Base-by-base conservation (phyloP, 2,329 filamentous ascomycete species). In the Cryphonectria japonica region DNA sequence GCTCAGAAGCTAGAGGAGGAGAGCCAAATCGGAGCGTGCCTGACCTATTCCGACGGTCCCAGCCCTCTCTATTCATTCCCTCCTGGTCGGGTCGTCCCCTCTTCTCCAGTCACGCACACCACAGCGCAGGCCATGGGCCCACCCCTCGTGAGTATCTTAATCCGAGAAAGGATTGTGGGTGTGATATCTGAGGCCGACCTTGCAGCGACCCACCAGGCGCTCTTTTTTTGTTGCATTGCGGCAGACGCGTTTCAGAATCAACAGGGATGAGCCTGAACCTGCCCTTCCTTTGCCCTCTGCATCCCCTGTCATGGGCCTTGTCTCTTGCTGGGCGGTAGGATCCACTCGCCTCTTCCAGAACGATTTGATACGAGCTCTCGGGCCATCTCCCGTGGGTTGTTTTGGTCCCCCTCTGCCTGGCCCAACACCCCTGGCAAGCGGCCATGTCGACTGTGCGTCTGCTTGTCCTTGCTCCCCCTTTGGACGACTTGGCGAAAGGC, bases 281-380 rank as follows among this genome's bases (percentile, higher is more conserved):
- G 50, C 46, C 7, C 29, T 34, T 26, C 43, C 43, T 50, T 50
- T 50, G 22, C 46, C 63, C 26, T 29, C 37, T 11, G 9, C 14
- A 11, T 43, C 37, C 26, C 54, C 34, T 43, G 34, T 43, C 54
- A 26, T 32, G 16, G 11, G 19, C 37, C 46, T 22, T 52, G 19
- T 50, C 46, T 54, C 64, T 52, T 32, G 32, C 32, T 62, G 60
- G 65, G 50, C 52, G 29, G 39, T 50, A 34, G 57, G 67, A 34
- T 63, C 67, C 67, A 63, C 67, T 60, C 66, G 57, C 52, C 52
- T 68, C 60, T 65, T 71, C 69, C 69, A 71, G 69, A 71, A 71
- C 62, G 61, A 69, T 68, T 68, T 69, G 69, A 69, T 71, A 71
- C 61, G 61, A 66, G 62, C 62, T 60, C 62, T 66, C 62, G 50